Evolutionary conservation across 164 flowering plant species (phyloP).

Genomic region (Macadamia integrifolia): DNA sequence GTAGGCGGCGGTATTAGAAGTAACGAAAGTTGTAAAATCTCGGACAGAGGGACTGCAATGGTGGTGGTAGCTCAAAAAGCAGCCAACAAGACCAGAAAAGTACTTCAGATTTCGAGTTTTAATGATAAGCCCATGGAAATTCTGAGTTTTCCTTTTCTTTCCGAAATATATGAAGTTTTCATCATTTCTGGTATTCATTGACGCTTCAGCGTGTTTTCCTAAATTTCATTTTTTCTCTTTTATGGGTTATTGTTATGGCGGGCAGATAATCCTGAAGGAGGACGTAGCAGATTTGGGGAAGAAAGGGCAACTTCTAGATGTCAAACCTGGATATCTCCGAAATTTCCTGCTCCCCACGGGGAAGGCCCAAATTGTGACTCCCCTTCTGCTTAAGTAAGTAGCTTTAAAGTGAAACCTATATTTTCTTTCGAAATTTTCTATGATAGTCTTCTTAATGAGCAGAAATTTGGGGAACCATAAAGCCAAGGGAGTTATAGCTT

Average conservation of each 20-base stretch:
- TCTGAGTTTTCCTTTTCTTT: neutral
- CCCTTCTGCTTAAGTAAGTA: constrained; percentile 59
- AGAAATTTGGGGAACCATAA: too few species aligned
- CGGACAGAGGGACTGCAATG: constrained; percentile 21
- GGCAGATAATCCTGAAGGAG: constrained; percentile 76
- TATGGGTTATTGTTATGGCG: constrained; percentile 4
- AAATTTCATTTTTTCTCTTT: neutral
- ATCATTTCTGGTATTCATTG: neutral
- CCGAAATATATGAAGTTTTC: neutral
- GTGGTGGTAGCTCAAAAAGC: constrained; percentile 68
- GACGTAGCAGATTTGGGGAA: constrained; percentile 65
- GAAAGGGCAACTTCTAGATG: constrained; percentile 69
- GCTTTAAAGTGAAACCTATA: too few species aligned
- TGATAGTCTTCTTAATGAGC: too few species aligned
- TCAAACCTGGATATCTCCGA: constrained; percentile 78
- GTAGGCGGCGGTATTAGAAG: constrained; percentile 16
- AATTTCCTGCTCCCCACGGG: constrained; percentile 72
- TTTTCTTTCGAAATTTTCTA: too few species aligned
- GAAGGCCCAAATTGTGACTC: constrained; percentile 75
- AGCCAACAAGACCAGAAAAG: constrained; percentile 61
- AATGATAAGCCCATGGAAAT: neutral
- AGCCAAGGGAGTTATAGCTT: too few species aligned
- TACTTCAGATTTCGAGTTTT: constrained; percentile 5
- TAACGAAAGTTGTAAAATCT: constrained; percentile 19
- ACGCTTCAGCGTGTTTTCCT: neutral